Evolutionary conservation across 2,329 filamentous ascomycete species (phyloP).

Genomic region (Huntiella abstrusa): DNA sequence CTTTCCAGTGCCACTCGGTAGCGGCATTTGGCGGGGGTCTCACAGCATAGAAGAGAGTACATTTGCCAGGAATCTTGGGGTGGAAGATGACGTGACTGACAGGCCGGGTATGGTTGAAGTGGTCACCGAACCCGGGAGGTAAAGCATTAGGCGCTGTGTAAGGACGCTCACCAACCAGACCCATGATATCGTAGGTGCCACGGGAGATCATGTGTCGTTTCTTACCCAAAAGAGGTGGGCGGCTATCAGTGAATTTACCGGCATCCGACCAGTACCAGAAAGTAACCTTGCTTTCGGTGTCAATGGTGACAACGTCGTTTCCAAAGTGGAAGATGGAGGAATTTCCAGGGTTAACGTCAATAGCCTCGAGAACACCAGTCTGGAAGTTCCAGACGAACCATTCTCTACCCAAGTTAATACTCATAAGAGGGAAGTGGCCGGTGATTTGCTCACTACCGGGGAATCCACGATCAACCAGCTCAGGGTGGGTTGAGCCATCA

Average conservation of each 20-base stretch:
- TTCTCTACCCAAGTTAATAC: neutral
- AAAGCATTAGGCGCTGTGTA: too few relatives aligned
- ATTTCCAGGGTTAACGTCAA: neutral
- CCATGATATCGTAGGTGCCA: too few relatives aligned
- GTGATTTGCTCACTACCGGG: neutral
- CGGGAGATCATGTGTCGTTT: too few relatives aligned
- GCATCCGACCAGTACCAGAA: neutral
- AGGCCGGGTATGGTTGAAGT: too few relatives aligned
- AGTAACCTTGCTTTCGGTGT: neutral
- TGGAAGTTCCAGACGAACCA: neutral
- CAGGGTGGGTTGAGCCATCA: neutral
- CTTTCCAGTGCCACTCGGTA: neutral
- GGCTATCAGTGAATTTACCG: neutral
- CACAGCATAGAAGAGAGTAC: neutral
- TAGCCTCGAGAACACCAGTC: neutral
- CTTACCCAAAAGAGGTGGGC: neutral
- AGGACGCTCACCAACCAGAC: too few relatives aligned
- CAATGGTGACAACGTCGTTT: neutral
- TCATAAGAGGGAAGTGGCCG: neutral
- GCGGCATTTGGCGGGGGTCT: too few relatives aligned
- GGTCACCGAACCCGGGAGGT: too few relatives aligned
- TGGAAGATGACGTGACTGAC: neutral
- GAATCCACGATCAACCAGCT: neutral
- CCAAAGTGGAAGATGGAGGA: neutral
- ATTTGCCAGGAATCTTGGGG: neutral